These are phyloP conservation scores for Sanghuangporus weigelae DNA, from an alignment of 1,284 basidiomycete species.

Conservation along the genomic window DNA sequence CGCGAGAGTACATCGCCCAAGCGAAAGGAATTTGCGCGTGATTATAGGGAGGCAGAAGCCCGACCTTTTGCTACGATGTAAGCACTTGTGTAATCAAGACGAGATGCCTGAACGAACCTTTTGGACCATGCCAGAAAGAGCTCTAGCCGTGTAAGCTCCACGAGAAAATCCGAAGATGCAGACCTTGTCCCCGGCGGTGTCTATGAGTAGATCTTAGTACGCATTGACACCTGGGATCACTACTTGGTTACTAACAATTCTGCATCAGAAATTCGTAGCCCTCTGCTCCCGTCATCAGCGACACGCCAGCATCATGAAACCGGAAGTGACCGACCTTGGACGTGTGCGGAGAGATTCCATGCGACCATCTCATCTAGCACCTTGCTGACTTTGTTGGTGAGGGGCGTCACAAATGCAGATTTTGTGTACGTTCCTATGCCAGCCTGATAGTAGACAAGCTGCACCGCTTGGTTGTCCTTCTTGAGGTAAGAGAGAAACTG, in stretches of 20 bases:
- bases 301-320: not conserved
- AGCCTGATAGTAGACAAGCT: constrained; percentile 46
- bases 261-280: constrained; percentile 64
- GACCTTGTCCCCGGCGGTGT: constrained; percentile 37
- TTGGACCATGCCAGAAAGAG: constrained; percentile 48
- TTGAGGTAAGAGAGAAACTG: constrained; percentile 36
- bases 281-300: constrained; percentile 26
- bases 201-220: constrained; percentile 22
- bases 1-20: constrained; percentile 58
- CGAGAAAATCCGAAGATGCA: constrained; percentile 48
- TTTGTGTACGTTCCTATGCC: constrained; percentile 55
- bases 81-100: not conserved
- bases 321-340: constrained; percentile 25
- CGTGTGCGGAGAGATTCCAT: constrained; percentile 52
- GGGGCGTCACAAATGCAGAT: constrained; percentile 39
- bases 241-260: constrained; percentile 37
- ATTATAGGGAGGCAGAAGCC: constrained; percentile 37
- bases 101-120: constrained; percentile 27
- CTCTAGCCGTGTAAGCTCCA: constrained; percentile 52
- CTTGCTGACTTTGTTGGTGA: constrained; percentile 34
- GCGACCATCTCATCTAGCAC: constrained; percentile 46
- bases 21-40: constrained; percentile 65
- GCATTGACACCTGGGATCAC: not conserved
- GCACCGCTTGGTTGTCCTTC: constrained; percentile 36
- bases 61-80: constrained; percentile 26